A percentile compares a stretch with the other conserved stretches of the same genome.
phyloP scores from a whole-genome alignment of 2,329 filamentous ascomycete species.

The Rhynchosporium graminicola region DNA sequence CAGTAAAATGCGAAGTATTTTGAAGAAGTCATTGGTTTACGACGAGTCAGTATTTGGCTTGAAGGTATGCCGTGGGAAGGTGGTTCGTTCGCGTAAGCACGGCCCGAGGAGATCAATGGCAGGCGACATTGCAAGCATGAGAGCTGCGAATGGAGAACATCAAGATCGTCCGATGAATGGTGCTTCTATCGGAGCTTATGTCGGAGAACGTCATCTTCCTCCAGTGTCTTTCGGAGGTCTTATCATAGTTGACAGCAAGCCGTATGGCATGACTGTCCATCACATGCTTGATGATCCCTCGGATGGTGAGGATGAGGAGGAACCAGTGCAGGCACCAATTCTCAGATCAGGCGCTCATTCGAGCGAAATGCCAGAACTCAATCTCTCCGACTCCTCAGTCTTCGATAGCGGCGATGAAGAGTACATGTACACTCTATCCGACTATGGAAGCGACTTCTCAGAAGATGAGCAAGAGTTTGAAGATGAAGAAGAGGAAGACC shows the following conservation, averaged over 20 bases:
- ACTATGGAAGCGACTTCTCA: constrained; percentile 55
- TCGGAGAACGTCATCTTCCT: constrained; percentile 80
- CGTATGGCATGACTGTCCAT: constrained; percentile 94
- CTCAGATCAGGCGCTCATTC: constrained; percentile 36
- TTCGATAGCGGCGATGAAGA: constrained; percentile 49
- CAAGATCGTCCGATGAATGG: constrained; percentile 80
- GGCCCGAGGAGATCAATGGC: constrained; percentile 46
- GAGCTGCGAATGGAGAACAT: constrained; percentile 70
- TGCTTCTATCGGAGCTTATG: constrained; percentile 90
- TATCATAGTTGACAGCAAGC: constrained; percentile 78
- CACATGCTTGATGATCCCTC: constrained; percentile 85
- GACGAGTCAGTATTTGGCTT: constrained; percentile 65
- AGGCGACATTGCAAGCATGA: constrained; percentile 44
- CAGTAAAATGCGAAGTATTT: constrained; percentile 67
- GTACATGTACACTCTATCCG: constrained; percentile 61
- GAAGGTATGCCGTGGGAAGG: constrained; percentile 70
- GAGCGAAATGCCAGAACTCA: constrained; percentile 42
- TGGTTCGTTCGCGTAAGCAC: constrained; percentile 59
- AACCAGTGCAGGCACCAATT: constrained; percentile 35
- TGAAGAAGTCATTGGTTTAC: constrained; percentile 70
- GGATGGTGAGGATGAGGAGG: constrained; percentile 45
- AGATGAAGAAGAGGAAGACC: constrained; percentile 51
- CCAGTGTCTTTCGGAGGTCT: constrained; percentile 90
- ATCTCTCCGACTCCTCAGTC: constrained; percentile 37
- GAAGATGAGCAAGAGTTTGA: constrained; percentile 34